Conservation (phyloP, 305 asterid species). For the Fraxinus dipetala region DNA sequence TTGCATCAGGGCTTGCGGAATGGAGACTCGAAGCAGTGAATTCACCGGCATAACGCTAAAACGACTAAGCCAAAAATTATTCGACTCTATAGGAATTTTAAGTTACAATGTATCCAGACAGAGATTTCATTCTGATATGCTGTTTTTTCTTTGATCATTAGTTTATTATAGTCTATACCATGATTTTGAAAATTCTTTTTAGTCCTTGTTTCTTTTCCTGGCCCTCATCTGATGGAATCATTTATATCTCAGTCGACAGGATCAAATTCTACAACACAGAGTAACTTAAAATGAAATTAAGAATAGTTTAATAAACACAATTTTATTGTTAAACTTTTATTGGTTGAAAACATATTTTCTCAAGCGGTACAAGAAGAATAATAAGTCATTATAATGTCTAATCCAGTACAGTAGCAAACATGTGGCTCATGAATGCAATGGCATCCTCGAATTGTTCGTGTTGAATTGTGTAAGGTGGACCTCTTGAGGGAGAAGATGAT, state of each 20-base stretch:
- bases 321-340: neutral
- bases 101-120: neutral
- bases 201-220: conserved; percentile 1
- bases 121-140: neutral
- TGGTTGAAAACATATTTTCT: neutral
- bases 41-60: neutral
- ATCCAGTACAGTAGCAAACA: neutral
- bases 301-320: neutral
- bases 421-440: conserved; percentile 7
- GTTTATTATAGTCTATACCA: neutral
- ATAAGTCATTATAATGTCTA: neutral
- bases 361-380: neutral
- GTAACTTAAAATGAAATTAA: neutral
- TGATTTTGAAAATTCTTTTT: neutral
- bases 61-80: neutral
- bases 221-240: conserved; percentile 14
- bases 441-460: conserved; percentile 21
- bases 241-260: neutral
- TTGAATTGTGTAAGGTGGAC: conserved; percentile 43
- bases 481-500: conserved; percentile 61
- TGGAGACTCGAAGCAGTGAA: neutral
- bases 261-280: neutral
- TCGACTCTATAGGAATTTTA: conserved; percentile 20
- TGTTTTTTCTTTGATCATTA: neutral
- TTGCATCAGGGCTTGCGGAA: neutral